phyloP scores from a whole-genome alignment of 768 basidiomycete species.

The Gelatoporia subvermispora region DNA sequence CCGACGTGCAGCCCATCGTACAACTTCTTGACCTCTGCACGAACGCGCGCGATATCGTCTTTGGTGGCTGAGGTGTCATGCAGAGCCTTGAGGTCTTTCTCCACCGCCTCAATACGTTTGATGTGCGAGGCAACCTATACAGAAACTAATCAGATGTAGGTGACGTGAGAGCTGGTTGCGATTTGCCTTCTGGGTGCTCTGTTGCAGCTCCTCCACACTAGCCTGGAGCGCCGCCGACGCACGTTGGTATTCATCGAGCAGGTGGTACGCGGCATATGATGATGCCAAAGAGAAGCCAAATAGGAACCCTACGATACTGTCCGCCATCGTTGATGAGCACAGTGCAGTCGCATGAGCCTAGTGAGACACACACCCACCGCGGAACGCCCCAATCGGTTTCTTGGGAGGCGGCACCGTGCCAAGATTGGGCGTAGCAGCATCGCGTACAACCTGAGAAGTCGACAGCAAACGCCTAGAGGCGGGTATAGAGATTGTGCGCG shows the following conservation, averaged over 20 bases:
- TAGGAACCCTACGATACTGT: constrained; percentile 77
- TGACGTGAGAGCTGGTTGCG: background rate
- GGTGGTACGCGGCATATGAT: constrained; percentile 78
- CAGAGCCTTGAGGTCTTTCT: constrained; percentile 82
- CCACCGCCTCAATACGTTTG: constrained; percentile 77
- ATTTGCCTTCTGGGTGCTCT: constrained; percentile 74
- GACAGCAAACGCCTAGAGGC: constrained; percentile 36
- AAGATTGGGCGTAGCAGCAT: constrained; percentile 44
- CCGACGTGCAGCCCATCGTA: constrained; percentile 82
- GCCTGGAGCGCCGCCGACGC: constrained; percentile 85
- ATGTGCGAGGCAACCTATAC: constrained; percentile 77
- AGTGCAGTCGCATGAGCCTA: background rate
- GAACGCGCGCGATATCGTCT: constrained; percentile 71
- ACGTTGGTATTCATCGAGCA: constrained; percentile 85
- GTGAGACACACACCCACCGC: constrained; percentile 33
- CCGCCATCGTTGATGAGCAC: background rate
- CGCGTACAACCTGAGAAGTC: constrained; percentile 37
- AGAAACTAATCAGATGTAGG: background rate
- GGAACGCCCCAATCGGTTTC: constrained; percentile 65
- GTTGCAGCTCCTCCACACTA: constrained; percentile 82
- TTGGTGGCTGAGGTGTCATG: constrained; percentile 62
- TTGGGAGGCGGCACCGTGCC: constrained; percentile 54
- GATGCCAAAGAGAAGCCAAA: constrained; percentile 90
- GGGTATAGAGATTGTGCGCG: constrained; percentile 12
- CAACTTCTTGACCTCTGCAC: constrained; percentile 82